These are phyloP conservation scores for Stygiomarasmius scandens DNA, from an alignment of 1,284 basidiomycete species.

Conservation along the genomic window DNA sequence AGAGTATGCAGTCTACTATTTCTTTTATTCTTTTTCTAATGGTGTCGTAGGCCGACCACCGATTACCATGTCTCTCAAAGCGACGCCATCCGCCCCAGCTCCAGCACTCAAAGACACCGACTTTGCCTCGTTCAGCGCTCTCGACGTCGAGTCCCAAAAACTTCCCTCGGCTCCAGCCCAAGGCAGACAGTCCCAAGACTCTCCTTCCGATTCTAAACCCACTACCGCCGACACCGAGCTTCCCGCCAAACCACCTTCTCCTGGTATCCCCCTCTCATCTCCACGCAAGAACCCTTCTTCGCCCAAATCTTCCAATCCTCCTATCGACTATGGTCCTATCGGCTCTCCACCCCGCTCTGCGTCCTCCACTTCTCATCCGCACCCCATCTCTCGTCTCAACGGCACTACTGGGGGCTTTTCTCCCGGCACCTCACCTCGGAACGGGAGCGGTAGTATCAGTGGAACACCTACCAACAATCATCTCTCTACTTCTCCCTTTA, in stretches of 20 bases:
- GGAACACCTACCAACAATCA: conserved; percentile 29
- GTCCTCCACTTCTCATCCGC: conserved; percentile 40
- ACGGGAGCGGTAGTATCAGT: conserved; percentile 21
- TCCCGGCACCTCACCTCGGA: conserved; percentile 49
- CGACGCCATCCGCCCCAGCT: conserved; percentile 77
- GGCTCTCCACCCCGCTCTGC: conserved; percentile 67
- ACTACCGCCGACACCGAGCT: conserved; percentile 15
- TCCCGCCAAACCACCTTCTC: conserved; percentile 10
- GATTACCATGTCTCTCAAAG: conserved; percentile 68
- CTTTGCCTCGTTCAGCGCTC: conserved; percentile 65
- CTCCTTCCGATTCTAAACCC: conserved; percentile 19
- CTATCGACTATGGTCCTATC: conserved; percentile 72
- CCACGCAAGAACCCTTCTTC: conserved; percentile 40
- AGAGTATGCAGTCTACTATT: conserved; percentile 23
- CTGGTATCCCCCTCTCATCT: conserved; percentile 38
- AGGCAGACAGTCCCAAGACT: conserved; percentile 26
- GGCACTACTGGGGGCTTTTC: conserved; percentile 45
- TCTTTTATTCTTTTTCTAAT: conserved; percentile 46
- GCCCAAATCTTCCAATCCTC: conserved; percentile 32
- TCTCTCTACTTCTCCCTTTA: conserved; percentile 66
- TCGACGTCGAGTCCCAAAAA: conserved; percentile 55
- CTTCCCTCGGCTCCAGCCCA: conserved; percentile 51
- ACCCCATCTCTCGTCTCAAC: conserved; percentile 32
- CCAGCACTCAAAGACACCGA: conserved; percentile 76
- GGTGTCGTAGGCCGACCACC: conserved; percentile 49